Percentiles rank a stretch among this genome's conserved stretches.
These are phyloP conservation scores for Lomentospora prolificans DNA, from an alignment of 2,329 filamentous ascomycete genomes.

Conservation along the genomic window DNA sequence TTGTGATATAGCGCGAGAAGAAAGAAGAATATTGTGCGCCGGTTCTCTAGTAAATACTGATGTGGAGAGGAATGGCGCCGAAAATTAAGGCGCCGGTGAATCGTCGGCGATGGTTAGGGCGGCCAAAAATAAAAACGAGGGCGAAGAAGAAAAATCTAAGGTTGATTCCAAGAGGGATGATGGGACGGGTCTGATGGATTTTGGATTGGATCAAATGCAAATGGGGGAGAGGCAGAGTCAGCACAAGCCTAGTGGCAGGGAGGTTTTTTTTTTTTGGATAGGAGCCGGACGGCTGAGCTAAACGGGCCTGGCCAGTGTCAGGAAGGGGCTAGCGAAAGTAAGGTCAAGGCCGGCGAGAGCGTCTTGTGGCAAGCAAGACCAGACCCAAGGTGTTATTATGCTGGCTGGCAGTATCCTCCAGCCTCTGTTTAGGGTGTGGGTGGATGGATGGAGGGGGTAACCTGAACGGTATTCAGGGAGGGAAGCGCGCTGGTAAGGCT, in stretches of 20 bases:
- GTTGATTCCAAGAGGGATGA: constrained; percentile 1
- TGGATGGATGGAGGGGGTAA: neutral
- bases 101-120: constrained; percentile 1
- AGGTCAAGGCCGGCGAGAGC: neutral
- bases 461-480: neutral
- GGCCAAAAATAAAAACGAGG: neutral
- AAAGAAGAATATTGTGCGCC: neutral
- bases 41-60: neutral
- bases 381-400: neutral
- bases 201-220: neutral
- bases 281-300: neutral
- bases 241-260: neutral
- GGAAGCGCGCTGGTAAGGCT: neutral
- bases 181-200: neutral
- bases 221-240: neutral
- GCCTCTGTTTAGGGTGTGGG: neutral
- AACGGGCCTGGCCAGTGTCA: neutral
- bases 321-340: neutral
- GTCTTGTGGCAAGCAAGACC: too few species aligned
- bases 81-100: neutral
- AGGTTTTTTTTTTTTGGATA: neutral
- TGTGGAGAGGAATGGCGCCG: neutral
- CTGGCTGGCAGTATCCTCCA: neutral
- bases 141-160: constrained; percentile 1
- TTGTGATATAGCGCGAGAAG: neutral